Conservation (phyloP, 805 yeast genomes). For the Pichia deserticola region DNA sequence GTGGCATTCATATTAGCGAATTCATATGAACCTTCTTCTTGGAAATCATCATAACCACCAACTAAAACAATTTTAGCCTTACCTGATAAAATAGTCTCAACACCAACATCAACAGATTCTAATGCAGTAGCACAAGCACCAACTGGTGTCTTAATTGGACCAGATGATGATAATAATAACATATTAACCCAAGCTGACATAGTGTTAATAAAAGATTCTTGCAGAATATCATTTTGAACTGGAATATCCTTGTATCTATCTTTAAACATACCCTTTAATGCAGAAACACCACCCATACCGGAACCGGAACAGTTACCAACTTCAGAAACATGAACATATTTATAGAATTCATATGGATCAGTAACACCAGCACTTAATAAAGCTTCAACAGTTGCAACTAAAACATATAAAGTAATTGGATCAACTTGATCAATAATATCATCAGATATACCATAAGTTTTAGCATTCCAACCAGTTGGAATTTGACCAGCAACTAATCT, state of each 20-base stretch:
- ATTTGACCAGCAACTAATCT: conserved; percentile 86
- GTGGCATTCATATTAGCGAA: conserved; percentile 99
- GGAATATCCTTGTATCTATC: conserved; percentile 90
- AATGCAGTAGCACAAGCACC: conserved; percentile 99
- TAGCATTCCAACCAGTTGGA: conserved; percentile 98
- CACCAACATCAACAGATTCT: conserved; percentile 94
- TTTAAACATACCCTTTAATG: conserved; percentile 95
- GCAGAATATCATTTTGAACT: conserved; percentile 94
- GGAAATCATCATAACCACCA: conserved; percentile 99
- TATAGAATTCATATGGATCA: conserved; percentile 97
- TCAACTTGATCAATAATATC: conserved; percentile 93
- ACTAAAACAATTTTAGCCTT: conserved; percentile 94
- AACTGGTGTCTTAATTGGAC: conserved; percentile 98
- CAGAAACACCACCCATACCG: conserved; percentile 99
- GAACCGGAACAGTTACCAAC: conserved; percentile 99
- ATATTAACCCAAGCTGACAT: conserved; percentile 99
- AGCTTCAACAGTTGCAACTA: conserved; percentile 94
- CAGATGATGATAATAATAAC: conserved; percentile 93
- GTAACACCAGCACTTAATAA: conserved; percentile 90
- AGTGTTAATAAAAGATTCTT: conserved; percentile 97
- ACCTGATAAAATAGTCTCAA: conserved; percentile 86
- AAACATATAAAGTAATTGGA: conserved; percentile 85
- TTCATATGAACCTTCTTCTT: conserved; percentile 97
- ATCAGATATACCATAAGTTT: conserved; percentile 88
- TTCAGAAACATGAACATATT: conserved; percentile 96